Evolutionary conservation across 208 protist genomes (phyloP), one percentile per base, ranked within the genome.

Genomic region (Trypanosoma congolense): DNA sequence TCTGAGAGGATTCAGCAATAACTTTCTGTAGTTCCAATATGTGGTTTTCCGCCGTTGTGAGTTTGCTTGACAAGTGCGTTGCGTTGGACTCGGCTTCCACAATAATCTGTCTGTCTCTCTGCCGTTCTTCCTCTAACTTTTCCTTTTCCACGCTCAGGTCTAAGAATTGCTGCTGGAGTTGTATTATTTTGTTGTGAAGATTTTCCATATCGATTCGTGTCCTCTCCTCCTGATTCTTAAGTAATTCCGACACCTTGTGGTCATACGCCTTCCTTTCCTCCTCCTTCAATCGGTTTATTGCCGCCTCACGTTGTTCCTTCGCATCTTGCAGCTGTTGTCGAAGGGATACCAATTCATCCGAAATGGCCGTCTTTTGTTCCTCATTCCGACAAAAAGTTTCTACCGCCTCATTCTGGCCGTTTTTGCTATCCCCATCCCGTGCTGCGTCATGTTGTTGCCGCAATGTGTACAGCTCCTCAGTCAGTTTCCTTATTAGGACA

Each of bases 101-200:
- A 1, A 50, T n/a, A 31, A 30, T 50, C 18, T 22, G 44, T 2
- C 28, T 30, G 2, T 29, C 41, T 12, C 47, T 30, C 43, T 42
- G 38, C 36, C 35, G n/a, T 44, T 61, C 55, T 12, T 45, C 26
- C 21, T 62, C 38, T 19, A 67, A 44, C 4, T 18, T 19, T 4
- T n/a, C 18, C 26, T 57, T 40, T 29, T 45, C 40, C 40, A 14
- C 14, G 0, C 42, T 1, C 4, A 18, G 21, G 29, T 52, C 16
- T 29, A 18, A n/a, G 22, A 24, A 12, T 1, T 54, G 43, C n/a
- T 56, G 19, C 19, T 56, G 28, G 19, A 47, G 22, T 18, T 49
- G 46, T 22, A 33, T 2, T 22, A 64, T 22, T 48, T 64, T 47
- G 18, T n/a, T 28, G n/a, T 54, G 25, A 3, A 64, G 31, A 14